Evolutionary conservation across 805 yeast species (phyloP).

Genomic region (Ogataea zsoltii): DNA sequence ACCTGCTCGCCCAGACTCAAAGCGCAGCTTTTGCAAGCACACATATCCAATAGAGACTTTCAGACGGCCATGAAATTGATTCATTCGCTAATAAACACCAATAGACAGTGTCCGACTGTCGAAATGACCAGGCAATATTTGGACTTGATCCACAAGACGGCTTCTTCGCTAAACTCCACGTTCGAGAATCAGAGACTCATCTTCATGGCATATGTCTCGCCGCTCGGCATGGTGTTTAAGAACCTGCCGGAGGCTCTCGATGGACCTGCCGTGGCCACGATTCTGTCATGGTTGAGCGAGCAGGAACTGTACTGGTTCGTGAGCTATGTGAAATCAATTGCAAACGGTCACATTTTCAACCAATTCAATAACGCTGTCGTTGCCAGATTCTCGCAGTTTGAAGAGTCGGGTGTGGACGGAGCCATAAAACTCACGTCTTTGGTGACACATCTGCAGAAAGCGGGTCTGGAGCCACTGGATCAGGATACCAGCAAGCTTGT

Average conservation of each 20-base stretch:
- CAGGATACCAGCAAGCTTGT: slow-evolving; percentile 15
- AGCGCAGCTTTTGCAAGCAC: slow-evolving; percentile 14
- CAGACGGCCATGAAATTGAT: slow-evolving; percentile 19
- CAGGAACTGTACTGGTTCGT: slow-evolving; percentile 25
- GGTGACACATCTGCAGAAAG: slow-evolving; percentile 14
- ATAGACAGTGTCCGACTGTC: slow-evolving; percentile 15
- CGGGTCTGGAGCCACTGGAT: slow-evolving; percentile 13
- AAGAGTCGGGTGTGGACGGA: not conserved
- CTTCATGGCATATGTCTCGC: slow-evolving; percentile 26
- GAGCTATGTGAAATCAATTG: slow-evolving; percentile 18
- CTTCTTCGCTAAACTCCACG: slow-evolving; percentile 17
- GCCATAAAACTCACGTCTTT: slow-evolving; percentile 25
- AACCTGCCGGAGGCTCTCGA: slow-evolving; percentile 13
- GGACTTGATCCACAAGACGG: slow-evolving; percentile 13
- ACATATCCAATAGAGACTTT: slow-evolving; percentile 19
- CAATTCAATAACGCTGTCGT: slow-evolving; percentile 9
- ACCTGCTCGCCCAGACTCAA: slow-evolving; percentile 12
- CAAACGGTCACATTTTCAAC: not conserved
- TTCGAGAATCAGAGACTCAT: slow-evolving; percentile 21
- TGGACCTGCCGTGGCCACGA: slow-evolving; percentile 2
- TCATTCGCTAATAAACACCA: slow-evolving; percentile 8
- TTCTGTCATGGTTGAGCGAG: slow-evolving; percentile 20
- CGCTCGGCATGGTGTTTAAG: slow-evolving; percentile 16
- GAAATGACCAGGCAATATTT: slow-evolving; percentile 18
- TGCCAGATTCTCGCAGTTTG: slow-evolving; percentile 9